These are phyloP conservation scores for Suhomyces tanzawaensis DNA, from an alignment of 805 yeast species.

Conservation along the genomic window DNA sequence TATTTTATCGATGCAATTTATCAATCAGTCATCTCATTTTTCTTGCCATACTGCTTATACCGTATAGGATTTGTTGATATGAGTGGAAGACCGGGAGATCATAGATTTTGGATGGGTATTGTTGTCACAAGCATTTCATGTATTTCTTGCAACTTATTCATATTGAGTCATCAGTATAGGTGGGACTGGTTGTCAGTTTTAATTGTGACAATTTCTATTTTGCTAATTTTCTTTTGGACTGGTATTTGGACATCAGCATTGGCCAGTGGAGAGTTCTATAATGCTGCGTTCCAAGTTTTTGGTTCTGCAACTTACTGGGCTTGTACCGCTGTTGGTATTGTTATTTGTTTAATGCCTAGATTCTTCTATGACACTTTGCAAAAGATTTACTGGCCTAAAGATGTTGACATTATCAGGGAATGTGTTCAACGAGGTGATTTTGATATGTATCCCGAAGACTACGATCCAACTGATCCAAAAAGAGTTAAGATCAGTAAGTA, in stretches of 20 bases:
- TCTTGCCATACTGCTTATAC: slow-evolving; percentile 61
- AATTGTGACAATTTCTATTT: slow-evolving; percentile 51
- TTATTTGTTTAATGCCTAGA: slow-evolving; percentile 60
- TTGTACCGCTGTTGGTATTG: slow-evolving; percentile 51
- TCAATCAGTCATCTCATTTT: slow-evolving; percentile 68
- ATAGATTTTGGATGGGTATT: slow-evolving; percentile 70
- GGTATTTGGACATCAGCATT: slow-evolving; percentile 68
- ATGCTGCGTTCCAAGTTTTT: slow-evolving; percentile 60
- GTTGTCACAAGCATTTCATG: slow-evolving; percentile 60
- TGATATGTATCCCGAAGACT: slow-evolving; percentile 46
- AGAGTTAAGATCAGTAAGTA: slow-evolving; percentile 52
- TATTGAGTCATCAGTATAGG: slow-evolving; percentile 63
- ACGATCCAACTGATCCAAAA: slow-evolving; percentile 56
- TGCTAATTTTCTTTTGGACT: slow-evolving; percentile 69
- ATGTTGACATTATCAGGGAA: slow-evolving; percentile 71
- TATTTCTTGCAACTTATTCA: slow-evolving; percentile 62
- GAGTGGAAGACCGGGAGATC: slow-evolving; percentile 61
- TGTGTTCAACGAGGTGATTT: slow-evolving; percentile 52
- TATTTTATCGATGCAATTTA: slow-evolving; percentile 70
- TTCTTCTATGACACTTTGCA: slow-evolving; percentile 49
- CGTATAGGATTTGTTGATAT: slow-evolving; percentile 37
- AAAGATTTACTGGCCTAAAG: slow-evolving; percentile 57
- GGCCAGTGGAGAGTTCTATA: slow-evolving; percentile 55
- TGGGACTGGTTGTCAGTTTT: slow-evolving; percentile 74
- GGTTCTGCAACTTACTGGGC: slow-evolving; percentile 70